phyloP scores from a whole-genome alignment of 1,139 yeast species.

The Scheffersomyces parashehatae region DNA sequence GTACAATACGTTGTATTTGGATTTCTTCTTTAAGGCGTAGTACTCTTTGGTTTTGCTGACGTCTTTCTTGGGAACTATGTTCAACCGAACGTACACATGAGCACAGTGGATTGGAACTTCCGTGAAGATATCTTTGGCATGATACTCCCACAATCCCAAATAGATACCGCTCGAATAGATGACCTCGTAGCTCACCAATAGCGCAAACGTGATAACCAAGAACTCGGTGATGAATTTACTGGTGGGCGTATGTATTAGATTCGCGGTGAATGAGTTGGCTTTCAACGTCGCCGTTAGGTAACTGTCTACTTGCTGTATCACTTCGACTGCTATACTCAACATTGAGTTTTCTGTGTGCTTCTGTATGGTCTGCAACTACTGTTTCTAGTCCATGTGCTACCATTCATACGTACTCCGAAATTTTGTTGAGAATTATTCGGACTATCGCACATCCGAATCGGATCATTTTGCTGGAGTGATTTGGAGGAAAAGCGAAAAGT shows the following conservation, averaged over 20 bases:
- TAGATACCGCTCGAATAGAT: slow-evolving; percentile 52
- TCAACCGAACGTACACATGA: slow-evolving; percentile 59
- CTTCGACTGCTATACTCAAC: neutral
- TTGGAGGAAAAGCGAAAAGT: too few relatives aligned
- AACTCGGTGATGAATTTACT: slow-evolving; percentile 44
- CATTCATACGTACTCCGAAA: too few relatives aligned
- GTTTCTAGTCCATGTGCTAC: too few relatives aligned
- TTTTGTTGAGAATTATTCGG: too few relatives aligned
- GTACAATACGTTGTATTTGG: slow-evolving; percentile 24
- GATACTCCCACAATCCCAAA: slow-evolving; percentile 54
- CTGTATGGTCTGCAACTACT: too few relatives aligned
- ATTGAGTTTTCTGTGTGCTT: neutral
- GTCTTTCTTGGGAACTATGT: slow-evolving; percentile 30
- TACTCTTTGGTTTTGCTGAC: slow-evolving; percentile 23
- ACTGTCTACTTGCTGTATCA: neutral
- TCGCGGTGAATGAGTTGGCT: slow-evolving; percentile 26
- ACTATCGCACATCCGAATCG: too few relatives aligned
- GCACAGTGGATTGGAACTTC: slow-evolving; percentile 81
- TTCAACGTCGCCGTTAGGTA: slow-evolving; percentile 9
- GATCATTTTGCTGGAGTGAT: too few relatives aligned
- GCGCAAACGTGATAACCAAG: slow-evolving; percentile 34
- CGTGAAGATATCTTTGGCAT: slow-evolving; percentile 64
- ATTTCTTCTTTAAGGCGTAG: slow-evolving; percentile 27
- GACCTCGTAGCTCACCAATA: slow-evolving; percentile 43
- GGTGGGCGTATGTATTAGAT: slow-evolving; percentile 28